phyloP scores from a whole-genome alignment of 2,329 filamentous ascomycete genomes.

The Westerdykella aurantiaca region DNA sequence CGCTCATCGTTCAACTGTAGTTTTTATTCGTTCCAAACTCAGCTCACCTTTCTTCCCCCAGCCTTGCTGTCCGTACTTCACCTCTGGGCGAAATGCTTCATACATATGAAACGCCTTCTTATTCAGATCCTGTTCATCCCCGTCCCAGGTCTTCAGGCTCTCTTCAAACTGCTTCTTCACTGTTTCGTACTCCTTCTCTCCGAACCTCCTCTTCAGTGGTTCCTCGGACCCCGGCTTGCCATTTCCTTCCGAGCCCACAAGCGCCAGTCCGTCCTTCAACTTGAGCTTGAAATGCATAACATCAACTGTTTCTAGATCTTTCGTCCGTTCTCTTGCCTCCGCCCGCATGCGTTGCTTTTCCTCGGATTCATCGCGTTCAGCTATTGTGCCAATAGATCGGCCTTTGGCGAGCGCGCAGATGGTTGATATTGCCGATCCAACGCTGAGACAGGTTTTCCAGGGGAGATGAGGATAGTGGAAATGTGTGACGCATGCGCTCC shows the following conservation, averaged over 20 bases:
- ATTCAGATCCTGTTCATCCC: constrained; percentile 20
- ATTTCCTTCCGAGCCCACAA: constrained; percentile 12
- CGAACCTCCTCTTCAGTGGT: constrained; percentile 20
- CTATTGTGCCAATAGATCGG: constrained; percentile 24
- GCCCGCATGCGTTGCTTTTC: constrained; percentile 13
- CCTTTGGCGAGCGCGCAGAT: constrained; percentile 31
- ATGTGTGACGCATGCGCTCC: constrained; percentile 20
- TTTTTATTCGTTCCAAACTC: constrained; percentile 9
- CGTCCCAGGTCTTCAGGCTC: constrained; percentile 15
- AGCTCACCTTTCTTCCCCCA: constrained; percentile 28
- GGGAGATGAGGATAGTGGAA: constrained; percentile 18
- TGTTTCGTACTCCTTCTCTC: constrained; percentile 14
- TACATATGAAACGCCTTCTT: constrained; percentile 24
- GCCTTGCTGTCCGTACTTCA: constrained; percentile 21
- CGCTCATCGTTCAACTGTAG: constrained; percentile 1
- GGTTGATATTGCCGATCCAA: constrained; percentile 24
- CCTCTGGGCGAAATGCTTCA: constrained; percentile 24
- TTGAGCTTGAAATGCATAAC: constrained; percentile 30
- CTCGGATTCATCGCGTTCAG: constrained; percentile 14
- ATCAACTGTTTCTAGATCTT: constrained; percentile 17
- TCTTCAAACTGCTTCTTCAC: constrained; percentile 14
- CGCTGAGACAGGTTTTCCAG: constrained; percentile 28
- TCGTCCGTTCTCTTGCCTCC: constrained; percentile 8
- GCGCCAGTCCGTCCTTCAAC: constrained; percentile 20
- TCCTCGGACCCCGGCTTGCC: constrained; percentile 11